Evolutionary conservation across 2,329 filamentous ascomycete genomes (phyloP), one percentile per base, ranked within the genome.

Genomic region (Ceratocystis alfenasii): DNA sequence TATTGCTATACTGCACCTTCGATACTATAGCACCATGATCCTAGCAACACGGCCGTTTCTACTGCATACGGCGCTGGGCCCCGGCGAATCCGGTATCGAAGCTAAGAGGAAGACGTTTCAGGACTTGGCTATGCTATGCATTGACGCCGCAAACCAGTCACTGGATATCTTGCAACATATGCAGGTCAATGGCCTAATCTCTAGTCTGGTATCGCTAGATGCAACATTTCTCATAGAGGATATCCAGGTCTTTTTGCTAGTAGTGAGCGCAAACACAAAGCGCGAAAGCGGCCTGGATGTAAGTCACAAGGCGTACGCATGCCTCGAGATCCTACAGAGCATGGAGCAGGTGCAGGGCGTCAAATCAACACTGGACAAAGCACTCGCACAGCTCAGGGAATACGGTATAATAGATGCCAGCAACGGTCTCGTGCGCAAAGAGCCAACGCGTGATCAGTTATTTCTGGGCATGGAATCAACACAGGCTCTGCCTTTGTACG

Each of bases 331-430:
- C 4, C 66, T 72, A 3, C 70, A 70, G 61, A 70, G 69, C 22
- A 72, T 72, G 71, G 71, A 72, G 66, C 70, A 69, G 68, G 68
- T 71, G 8, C 70, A 71, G 53, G 70, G 45, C 25, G 64, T 66
- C 30, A 48, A 66, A 28, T 48, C 45, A 22, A 60, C 64, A 28
- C 46, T 50, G 17, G 17, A n/a, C 46, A 53, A 41, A 50, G 46
- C 22, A 41, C 28, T n/a, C 30, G 46, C 12, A 33, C 30, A 33
- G 28, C 20, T 64, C 25, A 53, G 48, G 45, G 17, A 36, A 22
- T 33, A 30, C 30, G 45, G 59, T 44, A 25, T 44, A 62, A 62
- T 25, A 62, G 33, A 62, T 12, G 59, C 59, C 59, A 62, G 8
- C 10, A 62, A 62, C 33, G 36, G 33, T 10, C 33, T 62, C 41